These are phyloP conservation scores for Solanum megistacrolobum DNA, from an alignment of 257 asterid genomes.

Conservation along the genomic window DNA sequence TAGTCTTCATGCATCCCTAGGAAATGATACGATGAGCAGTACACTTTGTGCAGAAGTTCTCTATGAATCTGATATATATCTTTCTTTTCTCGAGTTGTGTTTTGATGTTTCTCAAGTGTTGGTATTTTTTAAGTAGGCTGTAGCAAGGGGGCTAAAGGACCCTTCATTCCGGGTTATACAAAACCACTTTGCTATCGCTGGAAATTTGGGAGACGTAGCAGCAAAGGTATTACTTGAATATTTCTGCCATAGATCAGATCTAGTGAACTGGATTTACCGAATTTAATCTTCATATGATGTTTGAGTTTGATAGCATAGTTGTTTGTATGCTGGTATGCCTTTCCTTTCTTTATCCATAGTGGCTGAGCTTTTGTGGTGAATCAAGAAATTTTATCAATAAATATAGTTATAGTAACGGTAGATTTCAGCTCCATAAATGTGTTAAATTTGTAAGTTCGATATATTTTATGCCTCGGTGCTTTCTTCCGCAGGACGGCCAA, in stretches of 20 bases:
- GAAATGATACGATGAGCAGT: neutral
- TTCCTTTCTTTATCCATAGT: neutral
- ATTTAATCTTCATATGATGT: neutral
- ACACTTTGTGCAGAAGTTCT: neutral
- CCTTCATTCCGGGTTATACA: constrained; percentile 96
- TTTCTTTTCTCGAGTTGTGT: neutral
- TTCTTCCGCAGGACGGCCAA: neutral
- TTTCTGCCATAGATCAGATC: neutral
- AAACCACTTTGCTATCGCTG: constrained; percentile 81
- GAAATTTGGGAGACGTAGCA: constrained; percentile 84
- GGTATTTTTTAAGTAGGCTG: constrained; percentile 52
- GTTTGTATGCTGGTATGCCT: neutral
- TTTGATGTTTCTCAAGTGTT: neutral
- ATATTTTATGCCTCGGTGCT: neutral
- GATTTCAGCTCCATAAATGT: neutral
- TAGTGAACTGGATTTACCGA: neutral
- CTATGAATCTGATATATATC: neutral
- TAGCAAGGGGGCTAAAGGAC: constrained; percentile 92
- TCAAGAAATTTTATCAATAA: neutral
- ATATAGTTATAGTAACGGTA: neutral
- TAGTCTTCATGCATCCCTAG: neutral
- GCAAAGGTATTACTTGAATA: constrained; percentile 57
- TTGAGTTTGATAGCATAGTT: neutral
- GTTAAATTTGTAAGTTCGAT: neutral
- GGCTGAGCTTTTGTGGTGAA: neutral